phyloP scores from a whole-genome alignment of 2,329 filamentous ascomycete genomes.

The Aspergillus fijiensis region DNA sequence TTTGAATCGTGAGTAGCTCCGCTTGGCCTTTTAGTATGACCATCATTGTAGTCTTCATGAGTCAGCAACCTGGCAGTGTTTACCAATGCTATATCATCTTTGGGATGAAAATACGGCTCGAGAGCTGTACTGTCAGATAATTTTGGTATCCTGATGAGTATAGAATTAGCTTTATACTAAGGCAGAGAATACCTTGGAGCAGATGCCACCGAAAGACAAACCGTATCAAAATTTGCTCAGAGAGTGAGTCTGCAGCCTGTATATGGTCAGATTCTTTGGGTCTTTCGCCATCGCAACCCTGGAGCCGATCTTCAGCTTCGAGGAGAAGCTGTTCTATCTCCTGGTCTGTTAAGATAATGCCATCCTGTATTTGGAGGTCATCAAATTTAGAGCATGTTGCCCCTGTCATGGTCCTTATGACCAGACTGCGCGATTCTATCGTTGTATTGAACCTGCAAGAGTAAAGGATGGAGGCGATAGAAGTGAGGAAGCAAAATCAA shows the following conservation, averaged over 20 bases:
- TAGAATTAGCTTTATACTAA: slow-evolving; percentile 1
- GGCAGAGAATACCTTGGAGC: not conserved
- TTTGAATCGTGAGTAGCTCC: not conserved
- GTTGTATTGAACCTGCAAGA: not conserved
- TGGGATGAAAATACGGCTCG: slow-evolving; percentile 55
- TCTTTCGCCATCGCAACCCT: slow-evolving; percentile 20
- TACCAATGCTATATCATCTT: slow-evolving; percentile 53
- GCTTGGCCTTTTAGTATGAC: slow-evolving; percentile 18
- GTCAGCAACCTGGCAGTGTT: slow-evolving; percentile 54
- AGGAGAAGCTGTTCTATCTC: slow-evolving; percentile 63
- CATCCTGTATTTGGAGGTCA: not conserved
- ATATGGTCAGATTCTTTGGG: not conserved
- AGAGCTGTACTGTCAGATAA: slow-evolving; percentile 49
- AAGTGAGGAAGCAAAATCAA: not conserved
- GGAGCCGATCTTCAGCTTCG: slow-evolving; percentile 61
- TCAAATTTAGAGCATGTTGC: not conserved
- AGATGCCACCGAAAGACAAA: slow-evolving; percentile 7
- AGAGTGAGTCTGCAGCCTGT: not conserved
- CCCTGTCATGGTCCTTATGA: slow-evolving; percentile 7
- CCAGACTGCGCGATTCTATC: not conserved
- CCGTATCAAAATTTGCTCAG: slow-evolving; percentile 11
- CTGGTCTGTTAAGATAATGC: slow-evolving; percentile 58
- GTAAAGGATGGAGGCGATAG: not conserved
- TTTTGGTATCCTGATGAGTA: slow-evolving; percentile 48
- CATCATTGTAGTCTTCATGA: slow-evolving; percentile 41